Base-by-base conservation (phyloP, 2,329 filamentous ascomycete species). In the Fusarium albosuccineum region DNA sequence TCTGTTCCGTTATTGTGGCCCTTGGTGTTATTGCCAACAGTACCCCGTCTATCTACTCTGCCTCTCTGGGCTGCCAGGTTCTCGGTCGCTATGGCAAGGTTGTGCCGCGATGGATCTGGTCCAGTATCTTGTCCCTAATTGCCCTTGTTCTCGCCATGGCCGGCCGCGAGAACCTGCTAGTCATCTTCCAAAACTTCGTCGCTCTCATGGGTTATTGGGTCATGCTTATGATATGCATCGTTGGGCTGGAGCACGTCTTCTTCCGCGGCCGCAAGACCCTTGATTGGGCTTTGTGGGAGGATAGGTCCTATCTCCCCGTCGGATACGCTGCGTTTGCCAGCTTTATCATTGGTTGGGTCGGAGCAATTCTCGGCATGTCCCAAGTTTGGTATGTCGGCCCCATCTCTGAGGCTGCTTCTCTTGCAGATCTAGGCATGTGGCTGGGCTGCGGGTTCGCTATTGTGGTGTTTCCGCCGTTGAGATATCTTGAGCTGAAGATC, bases 381-480 rank as follows among this genome's bases (percentile, higher is more conserved):
- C 85, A 88, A 71, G 83, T 81, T 1, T 89, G 86, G 86, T 89
- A 84, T 55, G 82, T 82, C 5, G 87, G 87, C 0, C 86, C 86
- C 0, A 83, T 89, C 64, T 86, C 86, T 0, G 74, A 79, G 72
- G 79, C 86, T 30, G 88, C 89, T 3, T 64, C 55, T 84, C 87
- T 40, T 76, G 81, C 58, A 72, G 81, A 78, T 27, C 80, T 78
- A 50, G 87, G 86, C 17, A 76, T 84, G 34, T 82, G 81, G 5
- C 88, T 92, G 67, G 90, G 92, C 75, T 75, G 92, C 48, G 90
- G 83, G 0, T 92, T 92, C 74, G 82, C 80, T 1, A 90, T 92
- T 70, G 76, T 78, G 1, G 49, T 67, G 1, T 78, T 77, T 37
- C 70, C 73, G 1, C 68, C 72, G 1, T 36, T 78, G 33, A 62